Evolutionary conservation across 495 filamentous ascomycete species (phyloP), one percentile per base, ranked within the genome.

Genomic region (Ramalina intermedia): DNA sequence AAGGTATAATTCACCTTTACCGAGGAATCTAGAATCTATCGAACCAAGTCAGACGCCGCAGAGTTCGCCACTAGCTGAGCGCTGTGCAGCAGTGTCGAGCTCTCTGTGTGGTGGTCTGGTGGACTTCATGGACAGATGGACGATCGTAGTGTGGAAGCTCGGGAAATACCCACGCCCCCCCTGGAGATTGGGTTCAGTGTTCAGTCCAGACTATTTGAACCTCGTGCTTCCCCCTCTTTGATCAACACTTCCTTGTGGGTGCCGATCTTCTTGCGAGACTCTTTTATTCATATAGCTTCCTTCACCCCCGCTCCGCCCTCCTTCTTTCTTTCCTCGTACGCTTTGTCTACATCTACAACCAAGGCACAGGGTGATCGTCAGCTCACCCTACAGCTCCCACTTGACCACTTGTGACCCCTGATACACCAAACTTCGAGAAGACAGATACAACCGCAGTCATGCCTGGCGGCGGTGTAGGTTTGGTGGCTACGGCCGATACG

Each of bases 401-500:
- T 2, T n/a, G 2, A 18, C 13, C 7, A 24, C 21, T 13, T 24
- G 13, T 41, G 2, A 41, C 39, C 39, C 17, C 14, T 24, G n/a
- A 41, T 41, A 8, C 39, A 41, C 39, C 39, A 41, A 17, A 17
- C 39, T 18, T 41, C 16, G 1, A 17, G 11, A 9, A 18, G 21
- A 17, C 39, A 18, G 39, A n/a, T 41, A 9, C 39, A 41, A 41
- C 44, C 53, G 42, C 40, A 43, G 54, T 41, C 42, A 59, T 59
- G 57, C 47, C 54, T 37, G 54, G 50, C 36, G 54, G 51, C 43
- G 48, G 24, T 24, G 43, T 47, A n/a, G 48, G 51, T 36, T 36
- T 53, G 24, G 36, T 58, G 33, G 57, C 54, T 37, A 60, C 59
- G 37, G 44, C 46, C 57, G 71, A 78, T 57, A 61, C 67, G 37